Evolutionary conservation across 2,329 filamentous ascomycete genomes (phyloP), one percentile per base, ranked within the genome.

Genomic region (Neospermospora avenae): DNA sequence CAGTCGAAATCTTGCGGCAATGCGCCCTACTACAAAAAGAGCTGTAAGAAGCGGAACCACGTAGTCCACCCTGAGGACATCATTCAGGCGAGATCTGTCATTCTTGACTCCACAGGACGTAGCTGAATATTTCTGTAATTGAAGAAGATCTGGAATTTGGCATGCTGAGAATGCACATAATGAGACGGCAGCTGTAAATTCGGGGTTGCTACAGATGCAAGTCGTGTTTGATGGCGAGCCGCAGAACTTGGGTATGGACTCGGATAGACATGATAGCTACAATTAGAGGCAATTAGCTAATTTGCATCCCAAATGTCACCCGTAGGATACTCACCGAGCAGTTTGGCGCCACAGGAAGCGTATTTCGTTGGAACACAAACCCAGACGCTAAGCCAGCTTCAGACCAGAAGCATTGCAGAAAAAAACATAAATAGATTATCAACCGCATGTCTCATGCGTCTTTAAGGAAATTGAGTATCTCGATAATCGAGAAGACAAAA

Each of bases 191-290:
- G 31, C 14, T 18, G 52, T 51, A 18, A 60, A 24, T 3, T 46
- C 34, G 7, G 10, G 14, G 34, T 31, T 54, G 34, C 16, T 62
- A 24, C 63, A 64, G 4, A 57, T 51, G 35, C 63, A 64, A 4
- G 60, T 57, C 20, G 42, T 59, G 25, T 64, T 64, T 13, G 55
- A 57, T 3, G 35, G 5, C 7, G 55, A 57, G 22, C 52, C 52
- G 45, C 60, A 64, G 28, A 56, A 64, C 20, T 58, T 7, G 20
- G 63, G 56, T 22, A 59, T 46, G 20, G 54, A 35, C 31, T 46
- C 58, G 11, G 53, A 28, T 3, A 62, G 25, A 39, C 16, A 79
- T 3, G 45, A 14, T 7, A 52, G 34, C 60, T 62, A 10, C 11
- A 34, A 20, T 8, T 18, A 20, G n/a, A 22, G 3, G 18, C 8